These are phyloP conservation scores for Sporothrix pallida DNA, from an alignment of 2,329 filamentous ascomycete genomes.

Conservation along the genomic window DNA sequence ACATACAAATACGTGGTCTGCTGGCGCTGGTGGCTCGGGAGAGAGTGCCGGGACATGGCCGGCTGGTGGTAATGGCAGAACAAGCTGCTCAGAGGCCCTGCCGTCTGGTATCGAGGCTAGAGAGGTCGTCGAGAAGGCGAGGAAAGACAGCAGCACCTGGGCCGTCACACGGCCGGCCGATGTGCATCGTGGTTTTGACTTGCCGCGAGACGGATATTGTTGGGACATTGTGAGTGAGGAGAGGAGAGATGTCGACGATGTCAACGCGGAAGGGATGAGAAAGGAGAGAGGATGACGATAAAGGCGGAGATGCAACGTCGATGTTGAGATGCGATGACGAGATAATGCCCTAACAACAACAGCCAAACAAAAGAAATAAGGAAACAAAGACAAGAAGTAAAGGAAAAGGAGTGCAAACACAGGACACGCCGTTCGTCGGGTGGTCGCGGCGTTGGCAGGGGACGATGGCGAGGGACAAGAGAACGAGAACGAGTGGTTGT, in stretches of 20 bases:
- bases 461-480: not conserved
- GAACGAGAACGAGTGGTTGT: not conserved
- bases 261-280: slow-evolving; percentile 1
- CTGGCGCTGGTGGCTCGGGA: slow-evolving; percentile 54
- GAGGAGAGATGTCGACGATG: not conserved
- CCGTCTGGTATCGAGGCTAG: slow-evolving; percentile 43
- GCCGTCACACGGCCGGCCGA: slow-evolving; percentile 69
- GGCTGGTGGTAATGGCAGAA: slow-evolving; percentile 50
- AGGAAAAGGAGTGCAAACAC: not conserved
- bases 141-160: slow-evolving; percentile 68
- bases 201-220: slow-evolving; percentile 25
- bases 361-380: not conserved
- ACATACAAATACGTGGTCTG: slow-evolving; percentile 62
- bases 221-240: slow-evolving; percentile 38
- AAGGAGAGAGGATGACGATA: not conserved
- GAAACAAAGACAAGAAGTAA: too few species aligned
- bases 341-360: not conserved
- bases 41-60: slow-evolving; percentile 50
- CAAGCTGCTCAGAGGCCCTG: slow-evolving; percentile 48
- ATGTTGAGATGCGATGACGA: not conserved
- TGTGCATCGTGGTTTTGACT: slow-evolving; percentile 48
- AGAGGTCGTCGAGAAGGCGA: slow-evolving; percentile 60
- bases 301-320: not conserved
- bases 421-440: slow-evolving; percentile 6
- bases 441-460: slow-evolving; percentile 7